Evolutionary conservation across 129 eudicot species (phyloP), one percentile per base, ranked within the genome.

Genomic region (Lactuca saligna): DNA sequence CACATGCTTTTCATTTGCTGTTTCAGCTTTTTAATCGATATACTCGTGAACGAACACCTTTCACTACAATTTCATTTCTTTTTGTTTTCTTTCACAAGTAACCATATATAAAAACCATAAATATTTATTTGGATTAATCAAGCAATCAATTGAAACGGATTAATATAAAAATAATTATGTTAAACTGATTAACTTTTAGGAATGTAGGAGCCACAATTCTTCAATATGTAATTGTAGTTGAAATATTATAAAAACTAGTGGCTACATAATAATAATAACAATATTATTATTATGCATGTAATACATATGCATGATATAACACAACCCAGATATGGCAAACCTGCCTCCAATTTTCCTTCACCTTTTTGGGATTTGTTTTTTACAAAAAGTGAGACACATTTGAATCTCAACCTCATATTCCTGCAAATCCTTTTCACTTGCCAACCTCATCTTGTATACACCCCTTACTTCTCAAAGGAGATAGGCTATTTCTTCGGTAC

Each of bases 1-100:
- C 65, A 61, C 65, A 61, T 46, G 58, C 61, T 53, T 67, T 67
- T 66, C 46, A 2, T 54, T 68, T 68, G 5, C 15, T 11, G 11
- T 31, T 31, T 65, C 49, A 42, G 49, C 54, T 5, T 33, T 11
- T 13, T 33, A 42, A n/a, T 41, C 29, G 48, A 13, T 50, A 25
- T 66, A 13, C 58, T 66, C 8, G 58, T 66, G 59, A 66, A 50
- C 11, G 59, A 66, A 50, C 11, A 69, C 32, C 56, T 57, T 29
- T 34, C 7, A 31, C 9, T 25, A 16, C n/a, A 56, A 56, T 35
- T 35, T 38, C 7, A 53, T n/a, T 31, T 48, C 10, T 32, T 7
- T 33, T 14, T 3, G 8, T 49, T 50, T 49, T 59, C 34, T 7
- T 66, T 31, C 17, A 14, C 7, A 17, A 9, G 50, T 44, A 9